Evolutionary conservation across 805 yeast genomes (phyloP), one percentile per base, ranked within the genome.

Genomic region (Cyberlindnera saturnus): DNA sequence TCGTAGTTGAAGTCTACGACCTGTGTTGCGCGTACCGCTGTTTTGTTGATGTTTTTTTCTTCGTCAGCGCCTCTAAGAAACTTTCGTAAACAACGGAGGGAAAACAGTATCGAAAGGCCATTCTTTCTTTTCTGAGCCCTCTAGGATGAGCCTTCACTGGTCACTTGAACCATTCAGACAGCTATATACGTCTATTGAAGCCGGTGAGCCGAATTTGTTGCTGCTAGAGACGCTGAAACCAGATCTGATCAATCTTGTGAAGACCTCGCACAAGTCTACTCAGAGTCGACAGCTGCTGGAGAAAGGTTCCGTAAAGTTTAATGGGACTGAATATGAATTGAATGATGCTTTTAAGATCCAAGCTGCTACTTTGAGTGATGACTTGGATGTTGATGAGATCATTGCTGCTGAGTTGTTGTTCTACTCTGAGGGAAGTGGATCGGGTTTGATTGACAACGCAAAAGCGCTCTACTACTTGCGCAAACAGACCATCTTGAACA

Each of bases 321-420:
- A 73, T 53, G 82, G 48, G 3, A 17, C 81, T 19, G 74, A 72
- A 13, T 82, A 75, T 52, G 74, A 75, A 46, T 61, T 90, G 29
- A 87, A 85, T 56, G 68, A 76, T 38, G 76, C 77, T 32, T 90
- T 88, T 52, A 69, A 83, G 33, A 71, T 78, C 41, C 69, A 75
- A 4, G 74, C 88, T 1, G 67, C 79, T 5, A 67, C 69, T 19
- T 56, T 84, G 15, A 67, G 90, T 0, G 86, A 80, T 49, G 79
- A 79, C 32, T 69, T 91, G 41, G 70, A 85, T 39, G 66, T 91
- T 40, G 95, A 91, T 61, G 97, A 91, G 59, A 41, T 85, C 26
- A 69, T 75, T 3, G 75, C 86, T 2, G 93, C 95, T 1, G 86
- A 88, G 56, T 57, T 86, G 23, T 69, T 90, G 3, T 74, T 66